Evolutionary conservation across 306 rosid genomes (phyloP).

Genomic region (Vachellia collinsii): DNA sequence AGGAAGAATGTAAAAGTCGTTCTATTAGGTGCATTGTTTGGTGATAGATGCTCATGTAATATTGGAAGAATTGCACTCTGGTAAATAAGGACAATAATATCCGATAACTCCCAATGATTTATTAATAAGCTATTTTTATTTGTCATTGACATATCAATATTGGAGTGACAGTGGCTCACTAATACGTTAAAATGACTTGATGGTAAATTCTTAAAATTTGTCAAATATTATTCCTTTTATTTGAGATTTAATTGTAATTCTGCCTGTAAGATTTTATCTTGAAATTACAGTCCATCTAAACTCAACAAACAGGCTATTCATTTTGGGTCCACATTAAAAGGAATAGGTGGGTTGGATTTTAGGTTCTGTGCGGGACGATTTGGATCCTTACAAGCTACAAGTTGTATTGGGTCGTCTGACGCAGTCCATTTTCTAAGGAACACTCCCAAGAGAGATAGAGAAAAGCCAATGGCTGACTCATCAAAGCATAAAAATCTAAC

Average conservation of each 20-base stretch:
- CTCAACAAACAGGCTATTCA: slow-evolving; percentile 13
- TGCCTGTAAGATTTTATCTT: neutral
- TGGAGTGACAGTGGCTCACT: too few species aligned
- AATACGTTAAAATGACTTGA: too few species aligned
- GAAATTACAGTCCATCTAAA: slow-evolving; percentile 31
- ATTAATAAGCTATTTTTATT: too few species aligned
- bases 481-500: neutral
- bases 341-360: neutral
- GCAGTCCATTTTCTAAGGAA: neutral
- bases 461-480: too few species aligned
- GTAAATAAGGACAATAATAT: too few species aligned
- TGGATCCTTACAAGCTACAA: neutral
- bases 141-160: too few species aligned
- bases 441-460: neutral
- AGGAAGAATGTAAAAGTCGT: slow-evolving; percentile 24
- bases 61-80: too few species aligned
- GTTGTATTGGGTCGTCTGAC: neutral
- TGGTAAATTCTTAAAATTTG: too few species aligned
- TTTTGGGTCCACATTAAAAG: neutral
- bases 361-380: neutral
- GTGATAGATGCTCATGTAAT: neutral
- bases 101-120: too few species aligned
- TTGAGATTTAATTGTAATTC: too few species aligned
- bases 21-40: slow-evolving; percentile 27
- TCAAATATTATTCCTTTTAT: too few species aligned